Conservation (phyloP, 2,329 filamentous ascomycete genomes). For the Fusarium penzigii region DNA sequence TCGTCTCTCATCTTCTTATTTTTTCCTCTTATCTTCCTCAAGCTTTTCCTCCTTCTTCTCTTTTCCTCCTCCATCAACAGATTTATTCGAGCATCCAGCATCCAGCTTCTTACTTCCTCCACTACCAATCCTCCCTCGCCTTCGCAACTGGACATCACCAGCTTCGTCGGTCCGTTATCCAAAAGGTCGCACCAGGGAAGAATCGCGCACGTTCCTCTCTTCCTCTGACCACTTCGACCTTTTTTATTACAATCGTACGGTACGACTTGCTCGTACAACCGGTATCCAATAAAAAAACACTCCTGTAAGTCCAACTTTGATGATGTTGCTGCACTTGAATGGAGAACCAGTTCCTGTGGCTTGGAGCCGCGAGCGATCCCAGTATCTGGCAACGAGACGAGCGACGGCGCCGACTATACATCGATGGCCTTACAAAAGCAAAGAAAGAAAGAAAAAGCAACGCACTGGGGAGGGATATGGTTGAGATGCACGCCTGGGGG, state of each 20-base stretch:
- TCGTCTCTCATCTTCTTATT: constrained; percentile 14
- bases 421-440: neutral
- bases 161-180: constrained; percentile 18
- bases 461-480: no score
- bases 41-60: constrained; percentile 6
- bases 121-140: constrained; percentile 5
- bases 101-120: constrained; percentile 10
- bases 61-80: constrained; percentile 9
- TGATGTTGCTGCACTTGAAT: constrained; percentile 18
- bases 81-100: constrained; percentile 4
- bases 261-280: constrained; percentile 28
- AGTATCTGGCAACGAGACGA: constrained; percentile 3
- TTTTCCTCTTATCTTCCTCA: constrained; percentile 15
- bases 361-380: constrained; percentile 11
- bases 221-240: constrained; percentile 28
- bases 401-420: neutral
- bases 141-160: constrained; percentile 14
- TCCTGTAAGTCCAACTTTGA: constrained; percentile 23
- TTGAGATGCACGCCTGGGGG: no score
- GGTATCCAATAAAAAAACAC: constrained; percentile 5
- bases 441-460: neutral
- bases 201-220: constrained; percentile 28
- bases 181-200: constrained; percentile 20
- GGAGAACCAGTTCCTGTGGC: constrained; percentile 19
- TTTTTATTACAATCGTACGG: constrained; percentile 32